phyloP scores from a whole-genome alignment of 805 yeast genomes.

The Lipomyces orientalis region DNA sequence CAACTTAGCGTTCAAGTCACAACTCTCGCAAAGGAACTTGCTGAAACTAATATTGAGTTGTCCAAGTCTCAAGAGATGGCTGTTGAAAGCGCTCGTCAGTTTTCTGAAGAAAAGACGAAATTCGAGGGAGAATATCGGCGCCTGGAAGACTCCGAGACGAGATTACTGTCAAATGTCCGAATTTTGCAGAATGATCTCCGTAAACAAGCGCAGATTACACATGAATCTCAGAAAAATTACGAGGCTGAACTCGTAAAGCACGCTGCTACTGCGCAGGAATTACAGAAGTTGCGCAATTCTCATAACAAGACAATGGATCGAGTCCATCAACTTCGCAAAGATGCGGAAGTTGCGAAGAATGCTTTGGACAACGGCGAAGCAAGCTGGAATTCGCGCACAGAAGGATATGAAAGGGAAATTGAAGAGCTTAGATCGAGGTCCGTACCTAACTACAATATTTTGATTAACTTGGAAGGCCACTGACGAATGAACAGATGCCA shows the following conservation, averaged over 20 bases:
- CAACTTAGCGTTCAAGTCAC: constrained; percentile 30
- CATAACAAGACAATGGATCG: constrained; percentile 44
- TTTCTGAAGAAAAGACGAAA: constrained; percentile 40
- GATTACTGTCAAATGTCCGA: constrained; percentile 45
- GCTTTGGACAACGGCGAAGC: constrained; percentile 49
- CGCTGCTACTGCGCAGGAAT: constrained; percentile 55
- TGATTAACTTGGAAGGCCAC: background rate
- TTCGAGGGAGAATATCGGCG: constrained; percentile 40
- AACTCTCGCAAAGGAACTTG: constrained; percentile 41
- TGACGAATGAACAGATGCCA: constrained; percentile 43
- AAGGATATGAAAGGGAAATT: constrained; percentile 55
- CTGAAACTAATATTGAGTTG: constrained; percentile 37
- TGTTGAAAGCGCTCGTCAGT: constrained; percentile 24
- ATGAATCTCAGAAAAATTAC: constrained; percentile 59
- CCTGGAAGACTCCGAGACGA: constrained; percentile 42
- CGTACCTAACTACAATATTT: background rate
- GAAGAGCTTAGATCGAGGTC: constrained; percentile 51
- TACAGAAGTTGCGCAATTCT: constrained; percentile 50
- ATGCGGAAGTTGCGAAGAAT: constrained; percentile 45
- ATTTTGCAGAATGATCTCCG: constrained; percentile 47
- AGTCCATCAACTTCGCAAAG: constrained; percentile 40
- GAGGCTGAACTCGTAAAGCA: constrained; percentile 61
- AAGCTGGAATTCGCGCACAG: constrained; percentile 55
- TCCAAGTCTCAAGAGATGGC: constrained; percentile 39
- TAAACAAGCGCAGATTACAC: constrained; percentile 55